A percentile compares a stretch with the other conserved stretches of the same genome.
Conservation (phyloP, 768 basidiomycete species). For the Cyclocybe aegerita region DNA sequence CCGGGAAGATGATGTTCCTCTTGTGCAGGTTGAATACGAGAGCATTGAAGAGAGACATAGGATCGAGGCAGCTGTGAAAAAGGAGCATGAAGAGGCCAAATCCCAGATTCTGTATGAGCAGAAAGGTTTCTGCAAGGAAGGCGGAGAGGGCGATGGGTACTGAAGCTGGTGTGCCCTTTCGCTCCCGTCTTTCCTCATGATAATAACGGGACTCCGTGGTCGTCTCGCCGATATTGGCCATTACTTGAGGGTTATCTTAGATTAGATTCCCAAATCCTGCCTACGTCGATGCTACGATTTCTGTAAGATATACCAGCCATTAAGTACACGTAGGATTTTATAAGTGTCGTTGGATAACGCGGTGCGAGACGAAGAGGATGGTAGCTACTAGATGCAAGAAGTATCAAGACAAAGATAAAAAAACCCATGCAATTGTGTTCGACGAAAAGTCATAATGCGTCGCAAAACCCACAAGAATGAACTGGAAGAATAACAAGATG, state of each 20-base stretch:
- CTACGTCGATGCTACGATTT: slow-evolving; percentile 6
- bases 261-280: slow-evolving; percentile 7
- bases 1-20: slow-evolving; percentile 83
- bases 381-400: slow-evolving; percentile 1
- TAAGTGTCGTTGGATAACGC: too few species aligned
- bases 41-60: slow-evolving; percentile 71
- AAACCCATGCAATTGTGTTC: slow-evolving; percentile 10
- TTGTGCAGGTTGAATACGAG: slow-evolving; percentile 72
- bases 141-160: slow-evolving; percentile 96
- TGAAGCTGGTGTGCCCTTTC: slow-evolving; percentile 30
- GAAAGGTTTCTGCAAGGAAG: slow-evolving; percentile 92
- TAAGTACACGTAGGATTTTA: not conserved
- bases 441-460: slow-evolving; percentile 2
- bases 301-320: slow-evolving; percentile 1
- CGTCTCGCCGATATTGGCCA: not conserved
- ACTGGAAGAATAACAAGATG: slow-evolving; percentile 15
- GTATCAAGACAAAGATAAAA: slow-evolving; percentile 5
- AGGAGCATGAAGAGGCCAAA: slow-evolving; percentile 79
- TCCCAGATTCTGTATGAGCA: slow-evolving; percentile 80
- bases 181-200: not conserved
- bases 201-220: not conserved
- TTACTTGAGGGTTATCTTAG: not conserved
- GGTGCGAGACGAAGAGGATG: slow-evolving; percentile 2
- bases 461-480: slow-evolving; percentile 10
- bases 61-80: slow-evolving; percentile 70